phyloP scores from a whole-genome alignment of 1,284 basidiomycete genomes.

The Sporisorium sorghi region DNA sequence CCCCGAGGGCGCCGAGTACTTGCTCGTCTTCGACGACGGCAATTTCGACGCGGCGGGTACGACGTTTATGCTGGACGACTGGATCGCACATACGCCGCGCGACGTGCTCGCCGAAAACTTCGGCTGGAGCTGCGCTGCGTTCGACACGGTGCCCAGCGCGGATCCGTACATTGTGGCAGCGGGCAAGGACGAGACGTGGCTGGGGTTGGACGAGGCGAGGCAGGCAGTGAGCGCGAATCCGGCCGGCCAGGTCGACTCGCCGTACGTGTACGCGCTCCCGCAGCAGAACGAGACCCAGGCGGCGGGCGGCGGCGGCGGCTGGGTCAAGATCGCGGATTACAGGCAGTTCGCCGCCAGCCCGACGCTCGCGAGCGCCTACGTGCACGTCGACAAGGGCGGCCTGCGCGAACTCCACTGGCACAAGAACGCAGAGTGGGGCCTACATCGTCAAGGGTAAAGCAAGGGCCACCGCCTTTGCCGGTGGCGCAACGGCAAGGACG shows the following conservation, averaged over 20 bases:
- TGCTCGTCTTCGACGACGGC: slow-evolving; percentile 73
- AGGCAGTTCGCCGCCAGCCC: slow-evolving; percentile 71
- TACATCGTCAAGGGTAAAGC: slow-evolving; percentile 34
- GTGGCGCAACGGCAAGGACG: slow-evolving; percentile 74
- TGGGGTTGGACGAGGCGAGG: slow-evolving; percentile 11
- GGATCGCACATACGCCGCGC: slow-evolving; percentile 74
- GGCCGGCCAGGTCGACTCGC: slow-evolving; percentile 10
- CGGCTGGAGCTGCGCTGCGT: slow-evolving; percentile 73
- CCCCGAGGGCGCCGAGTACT: slow-evolving; percentile 76
- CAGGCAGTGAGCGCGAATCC: slow-evolving; percentile 9
- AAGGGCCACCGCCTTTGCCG: slow-evolving; percentile 33
- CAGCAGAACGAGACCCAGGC: slow-evolving; percentile 79
- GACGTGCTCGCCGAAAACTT: slow-evolving; percentile 80
- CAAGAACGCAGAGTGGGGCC: slow-evolving; percentile 71
- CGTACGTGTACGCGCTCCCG: slow-evolving; percentile 17
- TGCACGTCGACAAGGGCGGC: slow-evolving; percentile 77
- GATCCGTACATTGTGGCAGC: slow-evolving; percentile 72
- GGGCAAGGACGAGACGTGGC: slow-evolving; percentile 15
- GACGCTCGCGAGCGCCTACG: slow-evolving; percentile 77
- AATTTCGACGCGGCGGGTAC: slow-evolving; percentile 11
- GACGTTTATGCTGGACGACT: slow-evolving; percentile 57
- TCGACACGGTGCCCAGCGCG: slow-evolving; percentile 68
- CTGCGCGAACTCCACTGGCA: slow-evolving; percentile 78
- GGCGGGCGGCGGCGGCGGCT: slow-evolving; percentile 21
- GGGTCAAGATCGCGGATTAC: slow-evolving; percentile 30